Base-by-base conservation (phyloP, 495 filamentous ascomycete genomes). In the Aspergillus wentii region DNA sequence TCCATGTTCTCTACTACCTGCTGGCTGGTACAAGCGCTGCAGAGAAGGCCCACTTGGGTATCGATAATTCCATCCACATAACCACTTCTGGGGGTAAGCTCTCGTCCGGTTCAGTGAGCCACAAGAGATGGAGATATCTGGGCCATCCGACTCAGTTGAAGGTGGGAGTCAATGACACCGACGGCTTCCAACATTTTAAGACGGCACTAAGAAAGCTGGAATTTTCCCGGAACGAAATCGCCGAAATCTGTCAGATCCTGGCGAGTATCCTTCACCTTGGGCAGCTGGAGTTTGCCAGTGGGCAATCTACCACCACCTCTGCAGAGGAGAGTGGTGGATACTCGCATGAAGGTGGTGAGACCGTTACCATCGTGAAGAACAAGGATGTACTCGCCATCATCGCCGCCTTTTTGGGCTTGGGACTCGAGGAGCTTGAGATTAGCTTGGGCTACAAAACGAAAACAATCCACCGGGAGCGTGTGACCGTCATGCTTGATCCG, bases 101-200 rank as follows among this genome's bases (percentile, higher is more conserved):
- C 15, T 53, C 66, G 0, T 75, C 72, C 0, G 63, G 75, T 23
- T 71, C 66, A n/a, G 51, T 70, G 11, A 71, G 69, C 15, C 75
- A 80, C 46, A 91, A 85, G 66, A 68, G 92, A 59, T 98, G 92
- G 92, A 79, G 86, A 53, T 98, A 96, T 61, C 72, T 98, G 17
- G 92, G 92, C 14, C 92, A 98, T 54, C 91, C 91, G 2, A 95
- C 91, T 0, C 92, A 98, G 55, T 72, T 98, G 18, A 96, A 95
- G 56, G 87, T 97, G 20, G 92, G 92, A 16, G 86, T 98, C 56
- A 95, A 98, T 54, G 92, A 98, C 58, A 68, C 78, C 3, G 91
- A 95, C 52, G 91, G 91, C 1, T 98, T 98, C 62, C 86, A 94
- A 56, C 83, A 95, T 35, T 98, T 98, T 71, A 98, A 98, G 70